Base-by-base conservation (phyloP, 805 yeast species). In the Kregervanrija fluxuum region DNA sequence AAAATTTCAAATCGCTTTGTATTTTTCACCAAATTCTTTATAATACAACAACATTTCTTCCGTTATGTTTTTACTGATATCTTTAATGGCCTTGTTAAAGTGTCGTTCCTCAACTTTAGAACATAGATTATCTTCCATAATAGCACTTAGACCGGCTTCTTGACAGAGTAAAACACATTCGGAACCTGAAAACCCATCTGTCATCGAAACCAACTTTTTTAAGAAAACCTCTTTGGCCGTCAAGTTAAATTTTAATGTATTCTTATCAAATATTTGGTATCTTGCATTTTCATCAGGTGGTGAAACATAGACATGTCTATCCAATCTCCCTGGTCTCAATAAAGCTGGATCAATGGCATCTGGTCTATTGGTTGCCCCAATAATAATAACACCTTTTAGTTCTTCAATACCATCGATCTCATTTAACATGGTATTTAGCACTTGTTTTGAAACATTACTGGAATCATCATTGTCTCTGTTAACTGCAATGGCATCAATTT, bases 401-500 rank as follows among this genome's bases (percentile, higher is more conserved):
- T 90, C 95, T 62, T 93, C 99, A 13, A 93, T 91, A 58, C 99
- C 99, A 61, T 93, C 99, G 54, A 93, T 85, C 63, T 93, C 99
- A 57, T 91, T 93, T 54, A 93, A 72, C 53, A 93, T 67, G 0
- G 98, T 85, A 2, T 97, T 91, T 47, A 93, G 68, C 0, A 93
- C 97, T 54, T 95, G 84, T 49, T 80, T 87, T 0, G 91, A 78
- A 1, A 86, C 86, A 14, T 83, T 74, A 0, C 88, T 81, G 0
- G 80, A 67, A 13, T 68, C 74, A 4, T 73, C 74, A 17, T 72
- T 71, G 15, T 80, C 85, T 54, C 99, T 71, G 43, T 84, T 82
- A 0, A 85, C 78, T 5, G 95, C 81, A 34, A 93, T 67, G 0
- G 99, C 98, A 66, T 93, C 99, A 41, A 93, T 89, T 64, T 93